A percentile compares a stretch with the other conserved stretches of the same genome.
Conservation (phyloP, 1,284 basidiomycete genomes). For the Cryptococcus depauperatus region DNA sequence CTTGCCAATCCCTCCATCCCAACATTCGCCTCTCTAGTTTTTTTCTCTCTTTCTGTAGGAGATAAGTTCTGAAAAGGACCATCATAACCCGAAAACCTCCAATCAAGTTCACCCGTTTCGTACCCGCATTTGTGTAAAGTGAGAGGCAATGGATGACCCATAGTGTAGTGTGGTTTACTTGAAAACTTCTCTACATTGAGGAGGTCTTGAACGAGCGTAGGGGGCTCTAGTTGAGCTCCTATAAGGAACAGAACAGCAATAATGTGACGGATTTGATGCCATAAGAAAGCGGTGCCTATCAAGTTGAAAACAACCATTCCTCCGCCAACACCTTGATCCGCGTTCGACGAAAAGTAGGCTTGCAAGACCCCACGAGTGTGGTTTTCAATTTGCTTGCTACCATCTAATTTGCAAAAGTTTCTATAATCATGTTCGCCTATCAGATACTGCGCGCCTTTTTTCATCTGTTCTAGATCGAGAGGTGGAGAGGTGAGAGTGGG, state of each 20-base stretch:
- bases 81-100: conserved; percentile 59
- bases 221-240: conserved; percentile 73
- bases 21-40: conserved; percentile 17
- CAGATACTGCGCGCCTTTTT: conserved; percentile 60
- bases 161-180: conserved; percentile 83
- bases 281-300: conserved; percentile 81
- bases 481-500: conserved; percentile 35
- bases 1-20: conserved; percentile 32
- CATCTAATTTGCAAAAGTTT: conserved; percentile 92
- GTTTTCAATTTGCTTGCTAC: conserved; percentile 80
- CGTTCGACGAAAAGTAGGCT: conserved; percentile 35
- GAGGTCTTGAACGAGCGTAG: conserved; percentile 60
- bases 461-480: conserved; percentile 71
- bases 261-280: conserved; percentile 96
- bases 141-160: conserved; percentile 84
- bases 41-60: conserved; percentile 12
- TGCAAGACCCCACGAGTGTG: conserved; percentile 33
- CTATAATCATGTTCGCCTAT: conserved; percentile 92
- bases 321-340: conserved; percentile 2
- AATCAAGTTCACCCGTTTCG: conserved; percentile 55
- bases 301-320: conserved; percentile 69
- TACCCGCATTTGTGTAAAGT: conserved; percentile 90
- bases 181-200: conserved; percentile 55
- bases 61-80: conserved; percentile 22
- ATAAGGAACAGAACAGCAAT: conserved; percentile 87